Evolutionary conservation across 2,329 filamentous ascomycete species (phyloP).

Genomic region (Metarhizium sp.): DNA sequence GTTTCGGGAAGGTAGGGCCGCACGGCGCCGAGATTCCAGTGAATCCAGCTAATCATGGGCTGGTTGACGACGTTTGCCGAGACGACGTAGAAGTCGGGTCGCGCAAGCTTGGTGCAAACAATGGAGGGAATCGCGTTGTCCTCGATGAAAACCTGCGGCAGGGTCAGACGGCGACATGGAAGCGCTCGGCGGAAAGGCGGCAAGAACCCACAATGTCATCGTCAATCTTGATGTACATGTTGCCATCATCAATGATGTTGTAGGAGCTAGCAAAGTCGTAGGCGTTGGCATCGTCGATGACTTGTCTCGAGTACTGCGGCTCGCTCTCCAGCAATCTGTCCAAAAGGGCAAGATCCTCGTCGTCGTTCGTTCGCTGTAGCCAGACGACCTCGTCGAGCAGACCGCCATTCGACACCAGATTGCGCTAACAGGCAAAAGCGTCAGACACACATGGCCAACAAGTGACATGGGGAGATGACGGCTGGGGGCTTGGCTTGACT

Average conservation of each 20-base stretch:
- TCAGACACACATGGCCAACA: too few relatives aligned
- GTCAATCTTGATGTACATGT: slow-evolving; percentile 30
- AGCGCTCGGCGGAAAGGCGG: too few relatives aligned
- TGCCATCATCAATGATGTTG: slow-evolving; percentile 35
- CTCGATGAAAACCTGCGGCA: slow-evolving; percentile 25
- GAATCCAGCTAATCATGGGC: slow-evolving; percentile 42
- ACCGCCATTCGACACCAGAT: slow-evolving; percentile 32
- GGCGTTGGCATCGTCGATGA: slow-evolving; percentile 19
- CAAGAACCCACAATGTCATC: slow-evolving; percentile 26
- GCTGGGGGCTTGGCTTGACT: neutral
- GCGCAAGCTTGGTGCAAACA: slow-evolving; percentile 39
- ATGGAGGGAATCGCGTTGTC: slow-evolving; percentile 38
- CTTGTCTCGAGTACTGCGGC: slow-evolving; percentile 25
- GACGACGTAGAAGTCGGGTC: slow-evolving; percentile 41
- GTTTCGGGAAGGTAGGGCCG: slow-evolving; percentile 45
- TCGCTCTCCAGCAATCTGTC: slow-evolving; percentile 25
- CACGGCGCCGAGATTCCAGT: slow-evolving; percentile 42
- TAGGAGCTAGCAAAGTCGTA: slow-evolving; percentile 30
- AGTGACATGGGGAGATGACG: too few relatives aligned
- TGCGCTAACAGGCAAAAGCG: slow-evolving; percentile 18
- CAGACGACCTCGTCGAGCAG: slow-evolving; percentile 34
- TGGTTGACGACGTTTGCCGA: slow-evolving; percentile 50
- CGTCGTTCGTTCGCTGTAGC: slow-evolving; percentile 28
- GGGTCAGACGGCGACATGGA: neutral
- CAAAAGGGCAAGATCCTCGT: slow-evolving; percentile 27